Evolutionary conservation across 495 filamentous ascomycete species (phyloP), one percentile per base, ranked within the genome.

Genomic region (Polyplosphaeria fusca): DNA sequence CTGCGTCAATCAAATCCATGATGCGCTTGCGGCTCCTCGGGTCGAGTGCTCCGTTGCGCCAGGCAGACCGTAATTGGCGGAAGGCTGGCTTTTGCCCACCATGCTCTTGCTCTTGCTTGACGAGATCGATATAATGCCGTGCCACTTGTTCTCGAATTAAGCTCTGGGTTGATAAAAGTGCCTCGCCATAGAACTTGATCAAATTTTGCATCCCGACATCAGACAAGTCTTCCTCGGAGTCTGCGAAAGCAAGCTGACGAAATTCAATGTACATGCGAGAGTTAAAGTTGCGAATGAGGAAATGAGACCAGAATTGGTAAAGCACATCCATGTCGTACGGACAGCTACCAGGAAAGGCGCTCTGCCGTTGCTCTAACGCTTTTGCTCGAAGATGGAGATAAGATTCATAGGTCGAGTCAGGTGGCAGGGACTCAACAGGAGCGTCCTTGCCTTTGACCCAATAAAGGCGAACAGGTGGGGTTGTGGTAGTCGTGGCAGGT

Each of bases 301-400:
- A 87, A 65, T 85, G 79, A n/a, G 83, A 83, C 88, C 88, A 91
- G 72, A 86, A 87, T 52, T 84, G 75, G 70, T 89, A 91, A 13
- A 89, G 77, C 52, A 82, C 76, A 52, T 80, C 77, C 76, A 87
- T 86, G 66, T 86, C 76, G 58, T 72, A 57, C 65, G 76, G 72
- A 59, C 74, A 81, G 48, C 76, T 77, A 40, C 75, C 78, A 18
- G 68, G 51, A 19, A 74, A 54, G 19, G 77, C 74, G 40, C 65
- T 69, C 55, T 76, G 67, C 41, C 85, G 81, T 66, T 86, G 73
- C 28, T 75, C 72, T 25, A 87, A 73, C 5, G 81, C 82, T 55
- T 79, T 77, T 35, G 73, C 68, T 49, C 77, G 77, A 52, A 87
- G 76, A 47, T 75, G 68, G 19, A 67, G 66, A 63, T 86, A 86